Percentiles rank a stretch among this genome's conserved stretches.
Evolutionary conservation across 2,329 filamentous ascomycete species (phyloP).

Genomic region (Gnomoniopsis sp.): DNA sequence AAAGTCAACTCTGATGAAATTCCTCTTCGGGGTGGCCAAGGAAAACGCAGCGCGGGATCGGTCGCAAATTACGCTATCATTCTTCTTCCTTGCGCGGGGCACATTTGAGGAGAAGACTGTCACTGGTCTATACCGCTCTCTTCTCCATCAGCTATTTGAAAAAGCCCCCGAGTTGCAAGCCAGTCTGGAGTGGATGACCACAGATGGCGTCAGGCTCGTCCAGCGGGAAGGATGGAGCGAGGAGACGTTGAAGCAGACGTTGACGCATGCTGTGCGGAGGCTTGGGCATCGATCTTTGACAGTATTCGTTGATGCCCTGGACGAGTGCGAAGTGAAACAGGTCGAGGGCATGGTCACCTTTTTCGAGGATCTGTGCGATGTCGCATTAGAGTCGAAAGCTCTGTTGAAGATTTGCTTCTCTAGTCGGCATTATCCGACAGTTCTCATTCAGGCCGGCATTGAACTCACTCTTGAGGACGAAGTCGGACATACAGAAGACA

Average conservation of each 20-base stretch:
- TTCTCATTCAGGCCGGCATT: neutral
- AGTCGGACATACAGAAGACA: neutral
- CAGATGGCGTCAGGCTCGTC: neutral
- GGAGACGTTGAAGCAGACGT: constrained; percentile 10
- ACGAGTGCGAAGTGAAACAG: constrained; percentile 32
- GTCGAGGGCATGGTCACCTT: constrained; percentile 39
- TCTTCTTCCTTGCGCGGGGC: constrained; percentile 49
- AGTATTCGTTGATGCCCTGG: constrained; percentile 21
- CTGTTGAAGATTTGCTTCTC: constrained; percentile 39
- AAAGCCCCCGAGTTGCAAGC: constrained; percentile 28
- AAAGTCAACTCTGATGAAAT: constrained; percentile 43
- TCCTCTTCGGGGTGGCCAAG: constrained; percentile 21
- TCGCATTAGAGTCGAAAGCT: constrained; percentile 17
- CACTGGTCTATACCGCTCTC: constrained; percentile 43
- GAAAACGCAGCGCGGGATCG: neutral
- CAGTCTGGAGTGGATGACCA: constrained; percentile 25
- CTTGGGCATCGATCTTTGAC: constrained; percentile 16
- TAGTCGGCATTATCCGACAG: constrained; percentile 30
- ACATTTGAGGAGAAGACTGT: constrained; percentile 38
- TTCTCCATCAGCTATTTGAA: constrained; percentile 42
- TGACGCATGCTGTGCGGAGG: constrained; percentile 16
- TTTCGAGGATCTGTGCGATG: constrained; percentile 35
- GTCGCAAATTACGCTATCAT: constrained; percentile 25
- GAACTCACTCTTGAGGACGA: neutral
- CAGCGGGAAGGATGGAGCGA: constrained; percentile 8